Conservation (phyloP, 441 rosid genomes). For the Codiaeum variegatum region DNA sequence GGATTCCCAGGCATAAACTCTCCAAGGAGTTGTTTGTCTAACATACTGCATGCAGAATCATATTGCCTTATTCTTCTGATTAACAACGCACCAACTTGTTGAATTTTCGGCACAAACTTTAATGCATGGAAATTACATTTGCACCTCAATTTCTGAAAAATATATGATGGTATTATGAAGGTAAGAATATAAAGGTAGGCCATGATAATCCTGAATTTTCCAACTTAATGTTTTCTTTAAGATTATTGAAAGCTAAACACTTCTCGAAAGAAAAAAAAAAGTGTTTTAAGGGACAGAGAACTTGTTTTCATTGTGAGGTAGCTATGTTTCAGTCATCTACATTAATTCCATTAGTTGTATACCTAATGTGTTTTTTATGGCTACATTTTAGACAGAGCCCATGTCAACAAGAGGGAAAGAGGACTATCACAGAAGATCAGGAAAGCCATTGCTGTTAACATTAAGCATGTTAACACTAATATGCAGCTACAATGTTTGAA, state of each 20-base stretch:
- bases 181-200: conserved; percentile 1
- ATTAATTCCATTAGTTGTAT: background rate
- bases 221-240: background rate
- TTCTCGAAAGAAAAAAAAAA: background rate
- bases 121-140: conserved; percentile 94
- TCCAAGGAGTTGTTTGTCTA: conserved; percentile 71
- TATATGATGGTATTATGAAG: conserved; percentile 8
- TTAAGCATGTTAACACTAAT: no score
- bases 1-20: conserved; percentile 33
- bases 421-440: background rate
- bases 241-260: background rate
- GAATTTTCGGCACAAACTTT: conserved; percentile 72
- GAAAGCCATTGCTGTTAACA: background rate
- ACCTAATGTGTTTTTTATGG: background rate
- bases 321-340: background rate
- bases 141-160: conserved; percentile 69
- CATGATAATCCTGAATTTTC: background rate
- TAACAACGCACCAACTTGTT: conserved; percentile 57
- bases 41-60: conserved; percentile 33
- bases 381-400: background rate
- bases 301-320: background rate
- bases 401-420: background rate
- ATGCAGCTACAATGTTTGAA: background rate
- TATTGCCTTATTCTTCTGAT: conserved; percentile 65
- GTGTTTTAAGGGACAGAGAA: background rate